phyloP scores from a whole-genome alignment of 2,329 filamentous ascomycete species.

The Penicillium paneum region DNA sequence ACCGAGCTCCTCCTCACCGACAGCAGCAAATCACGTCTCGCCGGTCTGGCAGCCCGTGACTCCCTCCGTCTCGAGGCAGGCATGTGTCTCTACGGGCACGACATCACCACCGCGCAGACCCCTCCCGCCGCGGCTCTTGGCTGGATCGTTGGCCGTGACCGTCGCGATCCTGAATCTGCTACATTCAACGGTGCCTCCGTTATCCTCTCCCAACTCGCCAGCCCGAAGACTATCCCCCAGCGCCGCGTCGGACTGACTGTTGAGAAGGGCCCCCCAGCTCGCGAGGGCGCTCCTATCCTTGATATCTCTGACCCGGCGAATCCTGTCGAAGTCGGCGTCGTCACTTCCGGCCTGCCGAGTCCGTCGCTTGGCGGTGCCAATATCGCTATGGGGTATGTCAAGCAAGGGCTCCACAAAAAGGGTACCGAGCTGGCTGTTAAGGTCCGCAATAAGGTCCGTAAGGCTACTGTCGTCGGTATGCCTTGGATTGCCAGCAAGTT shows the following conservation, averaged over 20 bases:
- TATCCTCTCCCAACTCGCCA: constrained; percentile 69
- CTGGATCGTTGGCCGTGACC: constrained; percentile 83
- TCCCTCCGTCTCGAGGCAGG: constrained; percentile 91
- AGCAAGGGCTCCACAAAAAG: constrained; percentile 75
- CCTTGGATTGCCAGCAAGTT: constrained; percentile 82
- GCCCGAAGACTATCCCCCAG: constrained; percentile 61
- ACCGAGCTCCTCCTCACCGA: constrained; percentile 67
- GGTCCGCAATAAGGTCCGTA: constrained; percentile 72
- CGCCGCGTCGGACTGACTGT: constrained; percentile 79
- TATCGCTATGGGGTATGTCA: constrained; percentile 93
- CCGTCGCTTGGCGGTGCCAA: constrained; percentile 78
- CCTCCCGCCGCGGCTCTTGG: constrained; percentile 63
- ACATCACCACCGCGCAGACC: constrained; percentile 76
- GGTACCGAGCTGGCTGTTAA: constrained; percentile 77
- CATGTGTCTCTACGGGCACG: constrained; percentile 99
- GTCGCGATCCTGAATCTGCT: constrained; percentile 56
- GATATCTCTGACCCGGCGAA: constrained; percentile 51
- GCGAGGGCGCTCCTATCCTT: constrained; percentile 81
- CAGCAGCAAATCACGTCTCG: constrained; percentile 68
- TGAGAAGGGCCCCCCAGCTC: constrained; percentile 75
- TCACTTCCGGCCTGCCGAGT: constrained; percentile 89
- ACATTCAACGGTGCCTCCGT: constrained; percentile 82
- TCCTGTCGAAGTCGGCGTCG: constrained; percentile 61
- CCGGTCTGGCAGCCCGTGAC: constrained; percentile 86
- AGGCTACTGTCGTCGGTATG: constrained; percentile 79